Conservation (phyloP, 805 yeast species). For the Candida tallmaniae region DNA sequence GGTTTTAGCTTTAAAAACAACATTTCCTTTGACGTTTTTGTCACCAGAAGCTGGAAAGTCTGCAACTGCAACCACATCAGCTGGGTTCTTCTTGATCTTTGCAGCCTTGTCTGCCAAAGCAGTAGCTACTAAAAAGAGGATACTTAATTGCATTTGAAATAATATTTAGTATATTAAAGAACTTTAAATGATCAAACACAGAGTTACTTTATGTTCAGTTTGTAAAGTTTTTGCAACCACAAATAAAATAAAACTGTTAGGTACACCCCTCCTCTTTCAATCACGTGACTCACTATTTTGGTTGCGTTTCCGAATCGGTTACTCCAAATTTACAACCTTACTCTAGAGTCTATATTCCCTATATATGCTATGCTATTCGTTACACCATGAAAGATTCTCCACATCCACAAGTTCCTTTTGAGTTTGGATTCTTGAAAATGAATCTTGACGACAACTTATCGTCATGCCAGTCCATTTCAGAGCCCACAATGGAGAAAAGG, state of each 20-base stretch:
- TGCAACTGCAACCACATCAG: conserved; percentile 50
- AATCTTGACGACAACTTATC: conserved; percentile 86
- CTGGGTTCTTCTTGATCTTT: conserved; percentile 45
- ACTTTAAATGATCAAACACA: too few species aligned
- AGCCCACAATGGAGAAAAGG: conserved; percentile 88
- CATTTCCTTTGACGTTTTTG: conserved; percentile 43
- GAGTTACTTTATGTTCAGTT: background rate
- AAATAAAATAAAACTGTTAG: too few species aligned
- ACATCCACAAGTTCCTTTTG: conserved; percentile 98
- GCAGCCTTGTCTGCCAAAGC: conserved; percentile 45
- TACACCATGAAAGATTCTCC: conserved; percentile 98
- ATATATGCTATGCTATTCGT: too few species aligned
- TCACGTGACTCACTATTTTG: too few species aligned
- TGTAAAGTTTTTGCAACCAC: background rate
- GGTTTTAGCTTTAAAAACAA: conserved; percentile 53
- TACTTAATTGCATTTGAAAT: conserved; percentile 6
- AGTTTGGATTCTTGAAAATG: conserved; percentile 91
- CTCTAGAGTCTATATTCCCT: too few species aligned
- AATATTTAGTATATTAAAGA: too few species aligned
- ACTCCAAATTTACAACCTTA: too few species aligned
- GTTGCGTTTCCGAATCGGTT: background rate
- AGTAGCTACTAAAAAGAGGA: conserved; percentile 4
- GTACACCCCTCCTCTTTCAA: too few species aligned
- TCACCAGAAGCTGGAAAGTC: conserved; percentile 46
- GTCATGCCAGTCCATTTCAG: conserved; percentile 98